These are phyloP conservation scores for Penicillium herquei DNA, from an alignment of 495 filamentous ascomycete genomes.

Conservation along the genomic window DNA sequence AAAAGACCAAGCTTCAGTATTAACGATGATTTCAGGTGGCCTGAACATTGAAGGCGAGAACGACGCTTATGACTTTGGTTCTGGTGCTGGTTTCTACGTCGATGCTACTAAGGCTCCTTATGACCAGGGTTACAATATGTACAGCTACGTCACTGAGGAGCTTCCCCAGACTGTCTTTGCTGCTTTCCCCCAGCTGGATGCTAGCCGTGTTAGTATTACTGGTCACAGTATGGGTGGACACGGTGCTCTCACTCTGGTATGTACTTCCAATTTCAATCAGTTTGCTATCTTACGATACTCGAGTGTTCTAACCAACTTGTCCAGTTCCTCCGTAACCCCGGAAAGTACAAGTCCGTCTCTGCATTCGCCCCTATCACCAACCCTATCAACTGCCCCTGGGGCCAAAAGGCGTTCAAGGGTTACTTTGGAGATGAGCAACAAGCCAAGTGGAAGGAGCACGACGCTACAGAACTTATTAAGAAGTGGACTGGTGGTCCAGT, in stretches of 20 bases:
- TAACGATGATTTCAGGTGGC: conserved; percentile 47
- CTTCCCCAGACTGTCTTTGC: conserved; percentile 73
- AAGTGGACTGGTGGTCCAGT: conserved; percentile 64
- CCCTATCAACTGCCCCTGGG: conserved; percentile 84
- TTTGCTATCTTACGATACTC: too few relatives aligned
- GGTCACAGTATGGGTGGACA: conserved; percentile 98
- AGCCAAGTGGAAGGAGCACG: conserved; percentile 79
- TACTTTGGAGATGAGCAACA: conserved; percentile 76
- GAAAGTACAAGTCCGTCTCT: conserved; percentile 79
- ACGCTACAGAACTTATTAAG: conserved; percentile 87
- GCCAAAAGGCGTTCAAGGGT: conserved; percentile 88
- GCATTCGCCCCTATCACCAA: conserved; percentile 94
- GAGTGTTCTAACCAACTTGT: not conserved
- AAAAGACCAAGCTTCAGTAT: not conserved
- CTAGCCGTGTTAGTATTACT: conserved; percentile 68
- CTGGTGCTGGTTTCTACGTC: conserved; percentile 91
- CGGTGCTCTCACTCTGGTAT: conserved; percentile 80
- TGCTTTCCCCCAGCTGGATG: conserved; percentile 65
- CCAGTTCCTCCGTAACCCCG: conserved; percentile 83
- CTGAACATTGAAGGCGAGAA: conserved; percentile 76
- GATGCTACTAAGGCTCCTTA: conserved; percentile 80
- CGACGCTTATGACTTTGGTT: conserved; percentile 86
- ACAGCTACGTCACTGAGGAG: conserved; percentile 81
- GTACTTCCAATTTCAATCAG: not conserved
- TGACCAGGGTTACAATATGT: conserved; percentile 80